phyloP scores from a whole-genome alignment of 129 eudicot species.

The sunflower (Helianthus annuus) region DNA sequence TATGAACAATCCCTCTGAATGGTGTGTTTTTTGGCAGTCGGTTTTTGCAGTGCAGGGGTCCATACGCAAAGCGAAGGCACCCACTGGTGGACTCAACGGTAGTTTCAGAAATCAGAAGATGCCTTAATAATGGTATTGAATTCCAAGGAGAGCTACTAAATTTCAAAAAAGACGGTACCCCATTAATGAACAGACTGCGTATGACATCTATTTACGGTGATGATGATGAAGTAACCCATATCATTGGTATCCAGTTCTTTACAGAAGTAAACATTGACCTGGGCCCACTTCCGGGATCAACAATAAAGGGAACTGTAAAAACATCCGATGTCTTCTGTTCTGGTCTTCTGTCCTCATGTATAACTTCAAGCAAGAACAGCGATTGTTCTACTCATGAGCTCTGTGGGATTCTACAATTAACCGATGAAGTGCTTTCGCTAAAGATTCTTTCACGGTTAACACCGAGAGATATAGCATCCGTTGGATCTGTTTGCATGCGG shows the following conservation, averaged over 20 bases:
- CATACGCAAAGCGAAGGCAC: slow-evolving; percentile 90
- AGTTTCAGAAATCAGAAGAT: slow-evolving; percentile 81
- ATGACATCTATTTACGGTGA: slow-evolving; percentile 88
- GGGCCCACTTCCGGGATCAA: slow-evolving; percentile 76
- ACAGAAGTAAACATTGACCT: slow-evolving; percentile 73
- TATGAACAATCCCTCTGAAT: neutral
- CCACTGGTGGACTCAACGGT: slow-evolving; percentile 73
- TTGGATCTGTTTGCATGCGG: slow-evolving; percentile 69
- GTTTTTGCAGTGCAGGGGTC: slow-evolving; percentile 83
- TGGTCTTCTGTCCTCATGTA: slow-evolving; percentile 45
- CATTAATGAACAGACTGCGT: slow-evolving; percentile 81
- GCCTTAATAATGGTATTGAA: slow-evolving; percentile 69
- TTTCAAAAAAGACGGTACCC: slow-evolving; percentile 90
- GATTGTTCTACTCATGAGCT: slow-evolving; percentile 40
- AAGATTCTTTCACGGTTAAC: slow-evolving; percentile 74
- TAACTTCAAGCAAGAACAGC: slow-evolving; percentile 40
- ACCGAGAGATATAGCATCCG: slow-evolving; percentile 88
- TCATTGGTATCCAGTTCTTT: slow-evolving; percentile 81
- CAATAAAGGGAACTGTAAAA: slow-evolving; percentile 50
- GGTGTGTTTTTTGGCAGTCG: slow-evolving; percentile 45
- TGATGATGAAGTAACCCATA: slow-evolving; percentile 71
- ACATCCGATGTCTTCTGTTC: slow-evolving; percentile 49
- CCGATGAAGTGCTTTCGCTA: slow-evolving; percentile 73
- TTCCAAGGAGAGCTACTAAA: slow-evolving; percentile 91
- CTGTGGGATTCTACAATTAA: slow-evolving; percentile 75